These are phyloP conservation scores for Cutaneotrichosporon mucoides DNA, from an alignment of 1,284 basidiomycete species.

Conservation along the genomic window DNA sequence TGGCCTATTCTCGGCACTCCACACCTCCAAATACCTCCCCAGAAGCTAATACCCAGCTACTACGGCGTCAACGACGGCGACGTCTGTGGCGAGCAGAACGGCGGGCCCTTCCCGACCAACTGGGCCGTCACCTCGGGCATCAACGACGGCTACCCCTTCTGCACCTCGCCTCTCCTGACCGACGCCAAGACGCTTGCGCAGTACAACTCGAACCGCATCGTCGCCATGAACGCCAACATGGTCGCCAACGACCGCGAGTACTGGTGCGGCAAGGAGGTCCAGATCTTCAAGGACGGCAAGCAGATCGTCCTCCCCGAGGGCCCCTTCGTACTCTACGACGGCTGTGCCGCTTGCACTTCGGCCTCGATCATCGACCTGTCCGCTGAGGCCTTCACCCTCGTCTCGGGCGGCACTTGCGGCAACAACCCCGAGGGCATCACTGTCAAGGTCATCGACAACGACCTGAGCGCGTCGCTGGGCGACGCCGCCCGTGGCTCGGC, in stretches of 20 bases:
- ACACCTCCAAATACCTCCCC: too few species aligned
- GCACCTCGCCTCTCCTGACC: conserved; percentile 7
- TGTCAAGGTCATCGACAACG: conserved; percentile 31
- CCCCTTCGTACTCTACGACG: conserved; percentile 35
- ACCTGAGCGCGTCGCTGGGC: not conserved
- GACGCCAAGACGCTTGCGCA: conserved; percentile 8
- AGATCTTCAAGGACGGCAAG: conserved; percentile 31
- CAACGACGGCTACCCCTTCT: conserved; percentile 16
- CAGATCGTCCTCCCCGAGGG: conserved; percentile 32
- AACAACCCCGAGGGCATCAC: conserved; percentile 29
- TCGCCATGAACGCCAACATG: conserved; percentile 24
- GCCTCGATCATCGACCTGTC: conserved; percentile 32
- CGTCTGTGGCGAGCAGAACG: conserved; percentile 13
- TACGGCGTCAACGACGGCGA: conserved; percentile 17
- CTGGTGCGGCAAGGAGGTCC: conserved; percentile 29
- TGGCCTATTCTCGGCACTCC: too few species aligned
- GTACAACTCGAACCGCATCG: conserved; percentile 17
- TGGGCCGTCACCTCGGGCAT: conserved; percentile 18
- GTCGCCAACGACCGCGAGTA: conserved; percentile 11
- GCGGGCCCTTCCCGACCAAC: conserved; percentile 19
- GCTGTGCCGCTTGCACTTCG: conserved; percentile 27
- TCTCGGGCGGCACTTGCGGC: conserved; percentile 21
- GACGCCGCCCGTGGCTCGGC: not conserved
- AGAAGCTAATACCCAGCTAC: too few species aligned
- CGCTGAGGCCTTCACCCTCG: conserved; percentile 19